Conservation (phyloP, 2,329 filamentous ascomycete genomes). For the Cladosporium sp. region DNA sequence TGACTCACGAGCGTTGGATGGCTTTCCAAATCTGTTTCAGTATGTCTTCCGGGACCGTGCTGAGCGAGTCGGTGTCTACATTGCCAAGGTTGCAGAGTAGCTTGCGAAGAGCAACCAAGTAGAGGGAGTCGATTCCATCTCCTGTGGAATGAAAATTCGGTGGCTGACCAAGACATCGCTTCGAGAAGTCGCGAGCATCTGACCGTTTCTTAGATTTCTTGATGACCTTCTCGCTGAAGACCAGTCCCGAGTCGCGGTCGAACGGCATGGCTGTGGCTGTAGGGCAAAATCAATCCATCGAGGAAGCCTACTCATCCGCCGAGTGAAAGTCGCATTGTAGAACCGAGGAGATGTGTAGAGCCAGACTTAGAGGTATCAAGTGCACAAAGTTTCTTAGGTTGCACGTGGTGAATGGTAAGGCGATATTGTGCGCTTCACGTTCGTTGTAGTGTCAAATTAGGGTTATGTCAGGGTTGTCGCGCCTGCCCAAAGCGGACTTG, state of each 20-base stretch:
- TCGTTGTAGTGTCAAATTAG: neutral
- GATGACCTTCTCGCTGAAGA: constrained; percentile 25
- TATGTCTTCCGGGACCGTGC: constrained; percentile 20
- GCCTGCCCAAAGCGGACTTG: neutral
- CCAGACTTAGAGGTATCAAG: neutral
- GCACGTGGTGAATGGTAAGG: neutral
- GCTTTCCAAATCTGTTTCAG: constrained; percentile 26
- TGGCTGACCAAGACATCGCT: neutral
- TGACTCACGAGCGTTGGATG: constrained; percentile 21
- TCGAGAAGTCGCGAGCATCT: neutral
- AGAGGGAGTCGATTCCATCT: constrained; percentile 20
- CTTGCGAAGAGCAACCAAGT: constrained; percentile 23
- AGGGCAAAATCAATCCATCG: neutral
- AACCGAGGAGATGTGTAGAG: neutral
- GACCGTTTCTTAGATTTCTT: neutral
- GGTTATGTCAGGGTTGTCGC: neutral
- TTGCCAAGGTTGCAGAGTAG: constrained; percentile 25
- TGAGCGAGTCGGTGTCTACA: constrained; percentile 24
- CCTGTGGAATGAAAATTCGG: neutral
- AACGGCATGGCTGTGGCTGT: constrained; percentile 5
- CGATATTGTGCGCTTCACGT: neutral
- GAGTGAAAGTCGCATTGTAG: neutral
- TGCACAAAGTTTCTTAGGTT: neutral
- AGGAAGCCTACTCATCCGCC: neutral
- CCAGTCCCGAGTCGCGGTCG: constrained; percentile 24